A percentile compares a stretch with the other conserved stretches of the same genome.
Evolutionary conservation across 371 early-diverging fungal genomes (phyloP).

Genomic region (Apophysomyces ossiformis): DNA sequence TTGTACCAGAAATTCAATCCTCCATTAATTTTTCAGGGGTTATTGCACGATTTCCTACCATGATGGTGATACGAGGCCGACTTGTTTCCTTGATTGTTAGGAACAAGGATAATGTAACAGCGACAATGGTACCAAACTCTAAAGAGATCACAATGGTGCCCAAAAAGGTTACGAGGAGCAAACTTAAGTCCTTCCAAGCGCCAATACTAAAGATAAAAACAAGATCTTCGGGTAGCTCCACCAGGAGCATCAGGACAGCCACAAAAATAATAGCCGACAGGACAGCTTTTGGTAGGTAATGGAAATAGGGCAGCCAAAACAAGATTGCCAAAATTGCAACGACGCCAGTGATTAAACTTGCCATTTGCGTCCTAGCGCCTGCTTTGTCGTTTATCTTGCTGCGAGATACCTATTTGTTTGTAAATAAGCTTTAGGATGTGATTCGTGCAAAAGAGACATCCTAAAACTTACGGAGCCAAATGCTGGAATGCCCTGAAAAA

Average conservation of each 20-base stretch:
- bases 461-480: constrained; percentile 75
- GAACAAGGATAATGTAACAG: constrained; percentile 83
- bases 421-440: background rate
- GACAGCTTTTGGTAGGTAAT: constrained; percentile 87
- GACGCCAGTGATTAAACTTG: constrained; percentile 78
- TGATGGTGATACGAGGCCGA: constrained; percentile 78
- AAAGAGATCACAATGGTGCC: constrained; percentile 85
- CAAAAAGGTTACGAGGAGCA: constrained; percentile 81
- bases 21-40: constrained; percentile 6
- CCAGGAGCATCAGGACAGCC: constrained; percentile 83
- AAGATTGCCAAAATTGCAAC: constrained; percentile 80
- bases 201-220: constrained; percentile 79
- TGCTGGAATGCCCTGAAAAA: constrained; percentile 87
- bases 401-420: constrained; percentile 64
- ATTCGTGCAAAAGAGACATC: background rate
- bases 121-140: constrained; percentile 90
- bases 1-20: background rate
- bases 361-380: constrained; percentile 88
- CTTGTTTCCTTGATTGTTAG: constrained; percentile 92
- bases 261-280: constrained; percentile 86
- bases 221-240: constrained; percentile 80
- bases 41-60: constrained; percentile 47
- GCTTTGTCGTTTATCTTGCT: constrained; percentile 90
- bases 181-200: constrained; percentile 86
- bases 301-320: constrained; percentile 79